Conservation (phyloP, 208 protist genomes). For the Trypanosoma rangeli region DNA sequence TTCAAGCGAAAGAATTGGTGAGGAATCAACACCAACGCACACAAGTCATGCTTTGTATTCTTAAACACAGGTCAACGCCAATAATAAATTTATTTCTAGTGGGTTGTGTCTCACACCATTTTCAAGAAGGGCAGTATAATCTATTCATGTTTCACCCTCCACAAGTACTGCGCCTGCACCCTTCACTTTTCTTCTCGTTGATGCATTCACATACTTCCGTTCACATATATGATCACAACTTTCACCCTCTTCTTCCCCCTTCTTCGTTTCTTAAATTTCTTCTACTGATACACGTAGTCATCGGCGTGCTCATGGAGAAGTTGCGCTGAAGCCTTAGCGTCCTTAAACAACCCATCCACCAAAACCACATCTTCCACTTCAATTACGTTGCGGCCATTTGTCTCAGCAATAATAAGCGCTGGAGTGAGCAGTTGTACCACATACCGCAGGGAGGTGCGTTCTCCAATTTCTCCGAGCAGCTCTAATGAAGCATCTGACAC, state of each 20-base stretch:
- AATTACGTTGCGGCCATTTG: slow-evolving; percentile 93
- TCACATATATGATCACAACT: no score
- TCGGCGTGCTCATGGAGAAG: slow-evolving; percentile 83
- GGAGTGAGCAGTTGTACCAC: slow-evolving; percentile 98
- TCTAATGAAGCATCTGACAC: slow-evolving; percentile 92
- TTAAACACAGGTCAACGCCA: background rate
- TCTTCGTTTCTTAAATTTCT: background rate
- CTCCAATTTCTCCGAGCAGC: slow-evolving; percentile 92
- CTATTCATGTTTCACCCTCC: background rate
- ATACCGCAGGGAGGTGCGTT: slow-evolving; percentile 95
- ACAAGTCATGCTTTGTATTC: background rate
- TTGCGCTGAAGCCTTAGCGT: slow-evolving; percentile 95
- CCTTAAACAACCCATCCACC: slow-evolving; percentile 96
- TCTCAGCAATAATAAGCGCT: slow-evolving; percentile 93
- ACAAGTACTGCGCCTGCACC: no score
- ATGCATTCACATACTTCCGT: no score
- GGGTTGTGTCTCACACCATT: background rate
- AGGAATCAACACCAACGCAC: background rate
- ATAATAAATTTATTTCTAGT: slow-evolving; percentile 2
- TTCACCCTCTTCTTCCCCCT: background rate
- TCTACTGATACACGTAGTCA: slow-evolving; percentile 92
- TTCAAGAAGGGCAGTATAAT: background rate
- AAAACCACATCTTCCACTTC: slow-evolving; percentile 94
- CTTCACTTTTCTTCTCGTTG: background rate
- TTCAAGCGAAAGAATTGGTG: background rate